Conservation (phyloP, 345 rosid genomes). For the Mercurialis annua region DNA sequence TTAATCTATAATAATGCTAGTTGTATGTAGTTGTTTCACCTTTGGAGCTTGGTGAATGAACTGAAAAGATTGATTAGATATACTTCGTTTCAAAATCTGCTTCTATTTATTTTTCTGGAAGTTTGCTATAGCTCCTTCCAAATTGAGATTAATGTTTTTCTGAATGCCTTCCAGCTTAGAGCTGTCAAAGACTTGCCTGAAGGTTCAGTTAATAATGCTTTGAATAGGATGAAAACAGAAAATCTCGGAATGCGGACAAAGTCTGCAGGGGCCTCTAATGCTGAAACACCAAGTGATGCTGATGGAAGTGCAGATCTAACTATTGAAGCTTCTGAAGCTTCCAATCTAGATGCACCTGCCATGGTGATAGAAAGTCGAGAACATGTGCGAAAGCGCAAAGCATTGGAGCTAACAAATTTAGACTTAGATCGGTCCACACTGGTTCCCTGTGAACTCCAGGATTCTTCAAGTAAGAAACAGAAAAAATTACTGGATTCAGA, state of each 20-base stretch:
- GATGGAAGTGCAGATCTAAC: conserved; percentile 25
- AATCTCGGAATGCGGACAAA: conserved; percentile 37
- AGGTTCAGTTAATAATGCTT: conserved; percentile 30
- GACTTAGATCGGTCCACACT: conserved; percentile 18
- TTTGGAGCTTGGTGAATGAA: background rate
- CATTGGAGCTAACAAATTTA: conserved; percentile 25
- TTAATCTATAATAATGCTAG: background rate
- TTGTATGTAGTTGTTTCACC: background rate
- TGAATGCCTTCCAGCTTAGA: conserved; percentile 51
- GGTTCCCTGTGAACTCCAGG: conserved; percentile 29
- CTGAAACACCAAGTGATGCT: conserved; percentile 28
- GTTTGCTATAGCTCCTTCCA: background rate
- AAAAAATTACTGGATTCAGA: conserved; percentile 37
- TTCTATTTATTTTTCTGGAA: background rate
- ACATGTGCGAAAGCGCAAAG: conserved; percentile 60
- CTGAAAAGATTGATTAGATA: background rate
- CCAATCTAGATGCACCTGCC: conserved; percentile 33
- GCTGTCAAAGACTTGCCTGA: conserved; percentile 46
- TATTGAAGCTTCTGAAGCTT: conserved; percentile 33
- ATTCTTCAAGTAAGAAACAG: conserved; percentile 57
- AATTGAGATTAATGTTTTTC: conserved; percentile 23
- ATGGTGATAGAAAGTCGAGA: conserved; percentile 27
- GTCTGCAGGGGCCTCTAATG: conserved; percentile 25
- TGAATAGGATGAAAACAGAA: conserved; percentile 29
- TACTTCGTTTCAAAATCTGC: background rate